phyloP scores from a whole-genome alignment of 768 basidiomycete genomes.

The Nevesoporus exiguus region DNA sequence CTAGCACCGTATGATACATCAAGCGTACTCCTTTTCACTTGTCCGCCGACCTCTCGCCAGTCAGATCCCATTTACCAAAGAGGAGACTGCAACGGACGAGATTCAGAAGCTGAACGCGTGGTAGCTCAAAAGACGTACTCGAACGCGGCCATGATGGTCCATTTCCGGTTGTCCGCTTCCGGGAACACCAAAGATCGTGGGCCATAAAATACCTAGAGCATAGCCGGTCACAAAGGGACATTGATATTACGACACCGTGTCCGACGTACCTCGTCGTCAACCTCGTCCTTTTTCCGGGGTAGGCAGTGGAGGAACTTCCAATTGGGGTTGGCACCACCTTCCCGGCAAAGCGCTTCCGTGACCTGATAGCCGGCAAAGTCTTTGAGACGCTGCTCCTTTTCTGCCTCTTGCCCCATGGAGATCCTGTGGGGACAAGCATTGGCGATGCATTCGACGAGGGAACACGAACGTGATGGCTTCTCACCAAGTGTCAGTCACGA shows the following conservation, averaged over 20 bases:
- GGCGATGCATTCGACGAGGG: background rate
- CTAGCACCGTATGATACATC: background rate
- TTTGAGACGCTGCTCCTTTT: conserved; percentile 78
- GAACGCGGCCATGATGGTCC: conserved; percentile 92
- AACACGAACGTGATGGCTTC: conserved; percentile 10
- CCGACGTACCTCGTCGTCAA: conserved; percentile 84
- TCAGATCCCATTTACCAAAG: conserved; percentile 47
- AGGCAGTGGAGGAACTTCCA: conserved; percentile 98
- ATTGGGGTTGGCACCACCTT: conserved; percentile 76
- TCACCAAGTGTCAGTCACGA: conserved; percentile 96
- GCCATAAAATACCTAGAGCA: conserved; percentile 81
- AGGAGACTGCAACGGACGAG: conserved; percentile 24
- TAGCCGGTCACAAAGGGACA: background rate
- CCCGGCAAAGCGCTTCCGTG: conserved; percentile 79
- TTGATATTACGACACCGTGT: background rate
- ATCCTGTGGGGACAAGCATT: conserved; percentile 54
- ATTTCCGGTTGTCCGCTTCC: conserved; percentile 95
- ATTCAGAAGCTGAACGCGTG: background rate
- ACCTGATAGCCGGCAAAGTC: conserved; percentile 95
- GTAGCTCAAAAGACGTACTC: conserved; percentile 53
- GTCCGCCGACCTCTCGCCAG: conserved; percentile 16
- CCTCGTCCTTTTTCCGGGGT: conserved; percentile 89
- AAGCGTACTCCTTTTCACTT: too few relatives aligned
- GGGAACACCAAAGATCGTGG: conserved; percentile 88
- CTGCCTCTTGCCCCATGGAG: conserved; percentile 98